Base-by-base conservation (phyloP, 345 rosid species). In the Gossypium stocksii region DNA sequence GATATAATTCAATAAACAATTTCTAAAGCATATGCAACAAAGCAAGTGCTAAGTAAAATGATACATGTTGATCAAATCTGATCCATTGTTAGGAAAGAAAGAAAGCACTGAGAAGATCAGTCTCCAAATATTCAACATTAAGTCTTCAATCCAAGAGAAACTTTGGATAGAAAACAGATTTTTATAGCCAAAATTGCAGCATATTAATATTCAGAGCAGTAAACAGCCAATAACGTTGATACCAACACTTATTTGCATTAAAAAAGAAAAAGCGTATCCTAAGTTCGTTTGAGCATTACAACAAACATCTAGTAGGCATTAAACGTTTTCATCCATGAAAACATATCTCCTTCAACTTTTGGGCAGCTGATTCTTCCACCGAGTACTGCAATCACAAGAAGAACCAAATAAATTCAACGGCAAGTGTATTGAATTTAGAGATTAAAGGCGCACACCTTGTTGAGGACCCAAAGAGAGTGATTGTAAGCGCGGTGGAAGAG, bases 391-490 rank as follows among this genome's bases (percentile, higher is more conserved):
- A 62, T 75, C 45, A 38, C n/a, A 76, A 53, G 7, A 77, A 58
- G 51, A 46, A 9, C 67, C 23, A 34, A 61, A 52, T 54, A 76
- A 78, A 1, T 19, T 44, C 73, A 73, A 46, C 3, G 27, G n/a
- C 2, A 27, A 7, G 72, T 51, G 45, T 17, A 51, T 51, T 9
- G 59, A 51, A 51, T 27, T 9, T 27, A 69, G 59, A n/a, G 51
- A 46, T 59, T 62, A 7, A 44, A 34, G 41, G 41, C 22, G 38
- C 1, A 17, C 41, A 91, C 97, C 99, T 95, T 95, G 74, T 83
- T 83, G 85, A 93, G 94, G 78, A 95, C 90, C 99, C 99, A 93
- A 56, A 91, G 76, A 63, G 99, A 93, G 84, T 95, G 99, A 81
- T 85, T 87, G 63, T 90, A 91, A 14, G 97, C 87, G 59, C 99